Evolutionary conservation across 345 rosid species (phyloP).

Genomic region (Ceriops zippeliana): DNA sequence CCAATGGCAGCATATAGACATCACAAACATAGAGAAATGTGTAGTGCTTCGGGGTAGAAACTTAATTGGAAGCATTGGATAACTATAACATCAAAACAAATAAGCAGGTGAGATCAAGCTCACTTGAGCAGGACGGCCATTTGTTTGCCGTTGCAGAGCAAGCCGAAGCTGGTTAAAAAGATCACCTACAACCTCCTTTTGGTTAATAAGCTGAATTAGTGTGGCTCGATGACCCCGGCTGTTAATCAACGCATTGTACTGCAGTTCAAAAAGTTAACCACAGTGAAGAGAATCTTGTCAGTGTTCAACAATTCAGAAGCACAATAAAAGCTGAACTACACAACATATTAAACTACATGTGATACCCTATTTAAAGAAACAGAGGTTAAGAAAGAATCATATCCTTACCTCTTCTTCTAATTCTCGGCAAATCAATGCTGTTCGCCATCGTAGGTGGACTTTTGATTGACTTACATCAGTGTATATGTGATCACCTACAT

Average conservation of each 20-base stretch:
- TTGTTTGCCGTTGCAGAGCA: slow-evolving; percentile 70
- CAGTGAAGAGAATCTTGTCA: slow-evolving; percentile 3
- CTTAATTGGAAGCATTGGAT: background rate
- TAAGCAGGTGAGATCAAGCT: slow-evolving; percentile 25
- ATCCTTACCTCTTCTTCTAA: slow-evolving; percentile 79
- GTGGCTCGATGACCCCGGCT: slow-evolving; percentile 62
- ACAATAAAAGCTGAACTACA: background rate
- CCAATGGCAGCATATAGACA: background rate
- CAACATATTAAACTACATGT: background rate
- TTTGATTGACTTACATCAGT: slow-evolving; percentile 95
- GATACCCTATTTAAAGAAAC: background rate
- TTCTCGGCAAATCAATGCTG: slow-evolving; percentile 90
- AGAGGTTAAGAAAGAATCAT: slow-evolving; percentile 2
- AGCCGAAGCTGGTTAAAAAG: slow-evolving; percentile 92
- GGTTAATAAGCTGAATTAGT: slow-evolving; percentile 78
- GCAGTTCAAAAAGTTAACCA: slow-evolving; percentile 28
- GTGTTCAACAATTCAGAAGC: background rate
- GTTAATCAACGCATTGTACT: slow-evolving; percentile 76
- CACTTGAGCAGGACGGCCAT: slow-evolving; percentile 91
- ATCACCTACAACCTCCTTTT: slow-evolving; percentile 84
- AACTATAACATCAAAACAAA: slow-evolving; percentile 2
- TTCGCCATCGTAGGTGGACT: slow-evolving; percentile 91
- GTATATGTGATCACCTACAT: slow-evolving; percentile 95
- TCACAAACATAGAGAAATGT: background rate
- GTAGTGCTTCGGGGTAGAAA: background rate